Conservation (phyloP, 768 basidiomycete species). For the Phanerodontia chrysosporium region DNA sequence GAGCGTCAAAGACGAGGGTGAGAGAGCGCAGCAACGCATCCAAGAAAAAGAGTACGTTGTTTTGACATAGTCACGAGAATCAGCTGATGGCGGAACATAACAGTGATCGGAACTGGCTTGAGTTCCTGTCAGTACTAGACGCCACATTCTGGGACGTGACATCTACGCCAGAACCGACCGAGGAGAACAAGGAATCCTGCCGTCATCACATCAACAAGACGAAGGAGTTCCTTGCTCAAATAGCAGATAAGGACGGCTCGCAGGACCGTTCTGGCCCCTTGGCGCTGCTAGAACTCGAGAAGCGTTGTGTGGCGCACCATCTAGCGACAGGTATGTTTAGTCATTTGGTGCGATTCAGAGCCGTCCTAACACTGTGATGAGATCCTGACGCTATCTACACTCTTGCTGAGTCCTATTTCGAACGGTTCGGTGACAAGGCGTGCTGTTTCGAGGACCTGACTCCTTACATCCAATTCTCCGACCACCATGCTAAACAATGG, state of each 20-base stretch:
- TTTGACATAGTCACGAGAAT: neutral
- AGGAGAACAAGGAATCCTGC: constrained; percentile 35
- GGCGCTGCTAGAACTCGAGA: constrained; percentile 74
- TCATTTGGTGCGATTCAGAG: neutral
- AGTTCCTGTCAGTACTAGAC: constrained; percentile 72
- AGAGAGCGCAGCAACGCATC: constrained; percentile 55
- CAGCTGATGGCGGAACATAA: neutral
- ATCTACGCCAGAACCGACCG: constrained; percentile 21
- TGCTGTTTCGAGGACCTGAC: constrained; percentile 86
- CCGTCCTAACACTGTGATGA: constrained; percentile 20
- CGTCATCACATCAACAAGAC: constrained; percentile 38
- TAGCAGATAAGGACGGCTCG: constrained; percentile 62
- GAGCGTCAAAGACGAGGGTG: constrained; percentile 56
- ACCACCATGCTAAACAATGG: constrained; percentile 46
- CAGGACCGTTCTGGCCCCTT: constrained; percentile 73
- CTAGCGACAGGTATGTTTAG: constrained; percentile 40
- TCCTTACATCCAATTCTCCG: constrained; percentile 54
- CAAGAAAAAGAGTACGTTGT: constrained; percentile 52
- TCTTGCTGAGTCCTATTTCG: constrained; percentile 65
- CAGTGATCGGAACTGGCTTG: constrained; percentile 84
- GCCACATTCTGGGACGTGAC: constrained; percentile 49
- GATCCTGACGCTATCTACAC: constrained; percentile 41
- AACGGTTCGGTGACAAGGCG: constrained; percentile 70
- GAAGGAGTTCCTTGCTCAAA: constrained; percentile 45
- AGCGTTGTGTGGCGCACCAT: constrained; percentile 45